Conservation (phyloP, 140 eudicot species). For the Senecio squalidus region DNA sequence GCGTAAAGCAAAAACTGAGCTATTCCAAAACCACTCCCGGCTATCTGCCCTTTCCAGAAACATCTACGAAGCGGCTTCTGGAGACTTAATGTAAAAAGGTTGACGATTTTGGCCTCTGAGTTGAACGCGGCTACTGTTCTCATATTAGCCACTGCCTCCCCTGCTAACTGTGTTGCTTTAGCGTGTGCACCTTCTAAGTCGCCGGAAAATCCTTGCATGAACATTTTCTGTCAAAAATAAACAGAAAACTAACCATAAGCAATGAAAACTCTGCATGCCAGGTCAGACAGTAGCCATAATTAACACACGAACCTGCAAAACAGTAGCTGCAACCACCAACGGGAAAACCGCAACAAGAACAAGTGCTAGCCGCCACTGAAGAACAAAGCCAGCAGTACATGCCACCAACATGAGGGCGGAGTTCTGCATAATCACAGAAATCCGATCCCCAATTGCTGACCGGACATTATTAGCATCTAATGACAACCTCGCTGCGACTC, state of each 20-base stretch:
- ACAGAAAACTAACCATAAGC: background rate
- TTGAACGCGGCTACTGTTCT: constrained; percentile 96
- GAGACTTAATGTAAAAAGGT: constrained; percentile 62
- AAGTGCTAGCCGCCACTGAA: constrained; percentile 96
- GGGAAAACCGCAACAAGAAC: constrained; percentile 93
- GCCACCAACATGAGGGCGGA: constrained; percentile 92
- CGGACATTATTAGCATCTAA: constrained; percentile 85
- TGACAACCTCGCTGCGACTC: constrained; percentile 77
- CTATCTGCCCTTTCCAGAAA: constrained; percentile 97
- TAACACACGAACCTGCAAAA: constrained; percentile 62
- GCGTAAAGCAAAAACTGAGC: constrained; percentile 89
- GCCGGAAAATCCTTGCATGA: constrained; percentile 95
- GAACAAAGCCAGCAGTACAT: constrained; percentile 84
- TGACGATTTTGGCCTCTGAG: constrained; percentile 67
- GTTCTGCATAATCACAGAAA: constrained; percentile 91
- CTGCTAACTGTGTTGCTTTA: constrained; percentile 89
- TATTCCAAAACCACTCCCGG: constrained; percentile 83
- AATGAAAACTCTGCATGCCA: background rate
- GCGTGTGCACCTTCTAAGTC: constrained; percentile 90
- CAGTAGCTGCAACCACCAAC: constrained; percentile 85
- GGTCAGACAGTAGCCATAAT: background rate
- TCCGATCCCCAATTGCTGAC: constrained; percentile 86
- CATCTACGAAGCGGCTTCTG: constrained; percentile 61
- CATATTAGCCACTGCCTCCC: constrained; percentile 87
- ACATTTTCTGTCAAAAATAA: constrained; percentile 66